phyloP scores from a whole-genome alignment of 2,329 filamentous ascomycete species.

The Didymella keratinophila region DNA sequence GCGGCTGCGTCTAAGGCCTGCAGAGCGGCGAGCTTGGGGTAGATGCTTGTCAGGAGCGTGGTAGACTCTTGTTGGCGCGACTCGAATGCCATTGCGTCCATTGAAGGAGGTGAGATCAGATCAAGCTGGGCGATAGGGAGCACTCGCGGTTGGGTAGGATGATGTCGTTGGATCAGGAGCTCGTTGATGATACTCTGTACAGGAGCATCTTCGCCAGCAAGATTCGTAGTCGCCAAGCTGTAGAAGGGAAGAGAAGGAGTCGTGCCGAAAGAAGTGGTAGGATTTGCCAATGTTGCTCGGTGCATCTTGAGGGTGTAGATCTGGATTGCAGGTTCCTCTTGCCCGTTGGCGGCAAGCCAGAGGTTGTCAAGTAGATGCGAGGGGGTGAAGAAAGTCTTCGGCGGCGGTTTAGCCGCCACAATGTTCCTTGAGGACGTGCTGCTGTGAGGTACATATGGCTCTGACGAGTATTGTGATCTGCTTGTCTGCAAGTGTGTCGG shows the following conservation, averaged over 20 bases:
- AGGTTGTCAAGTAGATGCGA: slow-evolving; percentile 69
- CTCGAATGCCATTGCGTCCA: slow-evolving; percentile 37
- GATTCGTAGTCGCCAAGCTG: slow-evolving; percentile 67
- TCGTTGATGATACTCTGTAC: slow-evolving; percentile 58
- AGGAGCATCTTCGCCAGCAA: slow-evolving; percentile 55
- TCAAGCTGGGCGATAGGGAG: slow-evolving; percentile 52
- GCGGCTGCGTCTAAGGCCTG: slow-evolving; percentile 56
- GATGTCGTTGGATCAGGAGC: slow-evolving; percentile 50
- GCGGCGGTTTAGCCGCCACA: slow-evolving; percentile 28
- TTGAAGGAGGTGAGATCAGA: slow-evolving; percentile 48
- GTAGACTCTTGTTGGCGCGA: slow-evolving; percentile 43
- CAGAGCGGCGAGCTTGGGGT: slow-evolving; percentile 57
- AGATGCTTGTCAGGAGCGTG: slow-evolving; percentile 52
- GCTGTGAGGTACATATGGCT: slow-evolving; percentile 55
- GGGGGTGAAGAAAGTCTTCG: slow-evolving; percentile 53
- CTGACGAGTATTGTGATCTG: slow-evolving; percentile 66
- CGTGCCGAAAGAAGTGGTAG: slow-evolving; percentile 68
- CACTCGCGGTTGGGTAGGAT: slow-evolving; percentile 50
- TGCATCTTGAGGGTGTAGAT: slow-evolving; percentile 53
- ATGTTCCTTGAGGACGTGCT: slow-evolving; percentile 42
- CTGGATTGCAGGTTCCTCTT: slow-evolving; percentile 56
- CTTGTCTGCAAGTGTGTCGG: slow-evolving; percentile 73
- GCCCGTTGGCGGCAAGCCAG: slow-evolving; percentile 75
- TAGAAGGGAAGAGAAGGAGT: slow-evolving; percentile 75
- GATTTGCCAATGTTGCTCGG: slow-evolving; percentile 54